A percentile compares a stretch with the other conserved stretches of the same genome.
These are phyloP conservation scores for Cornus florida DNA, from an alignment of 148 eudicot genomes.

Conservation along the genomic window DNA sequence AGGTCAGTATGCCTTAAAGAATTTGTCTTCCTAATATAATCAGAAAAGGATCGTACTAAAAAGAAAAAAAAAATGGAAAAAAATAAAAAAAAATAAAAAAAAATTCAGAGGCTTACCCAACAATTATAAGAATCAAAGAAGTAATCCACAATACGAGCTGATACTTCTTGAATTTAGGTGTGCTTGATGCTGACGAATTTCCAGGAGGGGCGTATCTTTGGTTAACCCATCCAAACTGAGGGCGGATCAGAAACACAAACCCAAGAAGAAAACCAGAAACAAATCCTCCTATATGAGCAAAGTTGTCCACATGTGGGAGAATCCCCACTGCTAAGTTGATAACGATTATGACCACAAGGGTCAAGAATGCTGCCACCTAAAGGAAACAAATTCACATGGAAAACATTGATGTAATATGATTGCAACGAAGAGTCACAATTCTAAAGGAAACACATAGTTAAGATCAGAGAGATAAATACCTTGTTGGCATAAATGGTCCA, in stretches of 20 bases:
- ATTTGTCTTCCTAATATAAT: too few relatives aligned
- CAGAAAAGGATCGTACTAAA: background rate
- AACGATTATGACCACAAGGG: conserved; percentile 62
- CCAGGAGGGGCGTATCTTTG: conserved; percentile 52
- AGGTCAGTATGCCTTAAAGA: too few relatives aligned
- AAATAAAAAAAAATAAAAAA: too few relatives aligned
- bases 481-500: conserved; percentile 83
- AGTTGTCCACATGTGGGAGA: conserved; percentile 92
- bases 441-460: background rate
- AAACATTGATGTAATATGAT: background rate
- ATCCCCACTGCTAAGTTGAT: conserved; percentile 75
- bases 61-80: background rate
- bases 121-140: conserved; percentile 53
- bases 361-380: conserved; percentile 61
- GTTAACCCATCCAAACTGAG: conserved; percentile 76
- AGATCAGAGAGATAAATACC: conserved; percentile 31
- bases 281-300: conserved; percentile 95
- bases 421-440: background rate
- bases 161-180: conserved; percentile 60
- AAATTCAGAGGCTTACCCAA: conserved; percentile 50
- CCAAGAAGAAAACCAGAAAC: conserved; percentile 82
- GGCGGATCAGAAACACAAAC: conserved; percentile 76
- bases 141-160: conserved; percentile 62
- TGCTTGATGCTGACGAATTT: conserved; percentile 26
- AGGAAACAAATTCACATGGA: conserved; percentile 10